Percentiles rank a stretch among this genome's conserved stretches.
phyloP scores from a whole-genome alignment of 768 basidiomycete species.

The Peribolospora baueri region DNA sequence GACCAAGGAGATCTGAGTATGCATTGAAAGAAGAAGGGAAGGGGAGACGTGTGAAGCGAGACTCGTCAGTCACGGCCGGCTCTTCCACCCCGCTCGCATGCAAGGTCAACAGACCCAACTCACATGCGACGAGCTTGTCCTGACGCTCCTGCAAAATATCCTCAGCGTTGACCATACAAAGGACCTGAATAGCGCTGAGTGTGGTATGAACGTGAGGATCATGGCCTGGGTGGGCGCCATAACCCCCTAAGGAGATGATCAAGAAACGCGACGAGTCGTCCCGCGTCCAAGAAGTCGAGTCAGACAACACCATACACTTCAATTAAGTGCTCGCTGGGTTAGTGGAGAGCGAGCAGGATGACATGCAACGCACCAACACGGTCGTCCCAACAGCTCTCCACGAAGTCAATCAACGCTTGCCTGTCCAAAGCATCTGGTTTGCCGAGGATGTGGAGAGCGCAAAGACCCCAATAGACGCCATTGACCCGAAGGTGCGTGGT shows the following conservation, averaged over 20 bases:
- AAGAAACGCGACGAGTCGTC: background rate
- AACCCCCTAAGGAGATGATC: constrained; percentile 36
- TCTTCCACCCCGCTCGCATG: no score
- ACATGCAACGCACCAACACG: constrained; percentile 36
- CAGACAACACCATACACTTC: no score
- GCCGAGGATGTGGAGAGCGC: constrained; percentile 59
- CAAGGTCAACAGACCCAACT: constrained; percentile 13
- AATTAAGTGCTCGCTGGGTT: no score
- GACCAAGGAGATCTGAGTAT: constrained; percentile 45
- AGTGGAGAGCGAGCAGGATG: background rate
- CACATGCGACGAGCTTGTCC: constrained; percentile 49
- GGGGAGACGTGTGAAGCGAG: background rate
- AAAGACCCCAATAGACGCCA: constrained; percentile 89
- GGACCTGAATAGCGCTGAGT: constrained; percentile 73
- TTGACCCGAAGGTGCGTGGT: constrained; percentile 85
- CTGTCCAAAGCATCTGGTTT: constrained; percentile 51
- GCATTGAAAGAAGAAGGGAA: background rate
- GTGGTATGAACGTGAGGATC: constrained; percentile 75
- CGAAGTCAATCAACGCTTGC: constrained; percentile 65
- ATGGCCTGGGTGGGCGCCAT: constrained; percentile 76
- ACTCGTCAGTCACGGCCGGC: no score
- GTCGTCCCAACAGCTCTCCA: constrained; percentile 87
- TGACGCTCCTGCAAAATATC: constrained; percentile 34
- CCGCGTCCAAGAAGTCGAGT: background rate
- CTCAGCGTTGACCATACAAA: constrained; percentile 59